Conservation (phyloP, 345 rosid species). For the Brassica juncea region DNA sequence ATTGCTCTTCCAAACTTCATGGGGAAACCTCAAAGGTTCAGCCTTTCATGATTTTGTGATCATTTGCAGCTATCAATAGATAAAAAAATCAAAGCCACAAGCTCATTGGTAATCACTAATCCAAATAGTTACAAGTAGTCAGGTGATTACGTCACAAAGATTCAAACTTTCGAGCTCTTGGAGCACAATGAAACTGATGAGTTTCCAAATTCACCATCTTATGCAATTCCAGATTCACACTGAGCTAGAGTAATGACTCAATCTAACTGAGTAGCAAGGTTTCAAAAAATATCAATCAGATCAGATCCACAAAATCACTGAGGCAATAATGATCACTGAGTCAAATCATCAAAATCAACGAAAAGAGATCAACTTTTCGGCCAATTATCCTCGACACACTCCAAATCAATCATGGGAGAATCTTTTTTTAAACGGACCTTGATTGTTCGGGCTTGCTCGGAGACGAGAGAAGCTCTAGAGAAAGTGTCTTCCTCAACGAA, state of each 20-base stretch:
- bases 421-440: constrained; percentile 50
- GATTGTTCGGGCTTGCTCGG: constrained; percentile 90
- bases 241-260: not conserved
- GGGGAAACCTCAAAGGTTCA: constrained; percentile 1
- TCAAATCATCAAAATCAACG: too few relatives aligned
- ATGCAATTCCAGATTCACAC: not conserved
- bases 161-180: not conserved
- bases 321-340: not conserved
- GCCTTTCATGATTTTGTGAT: constrained; percentile 10
- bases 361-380: not conserved
- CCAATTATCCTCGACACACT: not conserved
- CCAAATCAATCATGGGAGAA: not conserved
- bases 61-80: not conserved
- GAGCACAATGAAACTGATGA: not conserved
- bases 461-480: constrained; percentile 79
- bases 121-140: not conserved
- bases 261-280: not conserved
- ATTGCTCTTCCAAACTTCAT: not conserved
- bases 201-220: too few relatives aligned
- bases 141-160: not conserved
- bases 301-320: not conserved
- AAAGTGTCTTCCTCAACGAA: constrained; percentile 92
- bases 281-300: not conserved
- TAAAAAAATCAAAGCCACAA: not conserved
- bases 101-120: not conserved